Evolutionary conservation across 1,284 basidiomycete species (phyloP), one percentile per base, ranked within the genome.

Genomic region (Trichosporon sp.): DNA sequence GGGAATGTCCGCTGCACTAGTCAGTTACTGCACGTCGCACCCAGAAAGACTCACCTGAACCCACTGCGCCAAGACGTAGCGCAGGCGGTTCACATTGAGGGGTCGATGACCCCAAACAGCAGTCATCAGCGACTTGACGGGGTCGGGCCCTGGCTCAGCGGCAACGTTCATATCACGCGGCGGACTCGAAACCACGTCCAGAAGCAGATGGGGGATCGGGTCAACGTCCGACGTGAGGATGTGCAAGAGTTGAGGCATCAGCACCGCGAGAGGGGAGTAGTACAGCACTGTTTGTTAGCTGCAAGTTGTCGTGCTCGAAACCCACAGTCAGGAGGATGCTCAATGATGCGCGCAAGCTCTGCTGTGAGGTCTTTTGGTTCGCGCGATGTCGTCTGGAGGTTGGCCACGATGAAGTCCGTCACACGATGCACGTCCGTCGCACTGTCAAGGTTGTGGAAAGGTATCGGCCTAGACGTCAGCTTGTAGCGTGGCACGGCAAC

Each of bases 401-500:
- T 75, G 15, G 74, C 75, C 3, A 78, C 9, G 18, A 74, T 58
- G 53, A 81, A 74, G 23, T 69, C 72, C n/a, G 74, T 70, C 11
- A 69, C 66, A 34, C 79, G 68, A 27, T 71, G 69, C 3, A 76
- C 76, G n/a, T 82, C 79, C 1, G 75, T 78, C 31, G 71, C 68
- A 18, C 67, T 73, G 66, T 78, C 76, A 44, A 81, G 75, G 62
- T 76, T 78, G 67, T 81, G 78, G 47, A 77, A 77, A 47, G 72
- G 77, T 23, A 70, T 60, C 3, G 72, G 68, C 51, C 72, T 71
- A 68, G 47, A 4, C 4, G 58, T 67, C 29, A 68, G 66, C 29
- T 47, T 25, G 12, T 7, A 31, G 5, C 11, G 27, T 1, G 15
- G 8, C n/a, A 8, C 2, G 27, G 70, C 80, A n/a, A n/a, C n/a